Conservation (phyloP, 352 stramenopile genomes). For the Phytopythium aichiense region DNA sequence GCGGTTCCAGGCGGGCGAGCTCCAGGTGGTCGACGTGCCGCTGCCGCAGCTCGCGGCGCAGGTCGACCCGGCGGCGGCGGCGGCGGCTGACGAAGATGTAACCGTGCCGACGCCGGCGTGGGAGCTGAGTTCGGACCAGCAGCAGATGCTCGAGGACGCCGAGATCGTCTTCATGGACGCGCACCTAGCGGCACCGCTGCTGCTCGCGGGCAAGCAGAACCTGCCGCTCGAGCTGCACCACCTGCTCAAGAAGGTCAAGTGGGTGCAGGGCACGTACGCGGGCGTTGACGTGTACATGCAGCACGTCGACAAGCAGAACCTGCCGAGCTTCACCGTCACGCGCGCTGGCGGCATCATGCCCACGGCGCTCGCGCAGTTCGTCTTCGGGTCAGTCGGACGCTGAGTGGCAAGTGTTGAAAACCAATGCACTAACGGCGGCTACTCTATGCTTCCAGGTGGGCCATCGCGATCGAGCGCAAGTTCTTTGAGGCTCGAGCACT, state of each 20-base stretch:
- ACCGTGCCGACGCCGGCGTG: slow-evolving; percentile 5
- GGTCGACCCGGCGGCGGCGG: slow-evolving; percentile 4
- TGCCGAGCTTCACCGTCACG: slow-evolving; percentile 34
- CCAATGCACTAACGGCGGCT: neutral
- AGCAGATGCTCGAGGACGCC: slow-evolving; percentile 27
- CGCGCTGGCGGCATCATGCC: slow-evolving; percentile 53
- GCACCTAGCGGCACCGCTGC: slow-evolving; percentile 20
- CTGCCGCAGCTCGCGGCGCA: slow-evolving; percentile 19
- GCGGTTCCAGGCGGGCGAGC: slow-evolving; percentile 22
- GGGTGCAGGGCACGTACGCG: slow-evolving; percentile 52
- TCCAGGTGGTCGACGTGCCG: slow-evolving; percentile 26
- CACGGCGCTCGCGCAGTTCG: slow-evolving; percentile 15
- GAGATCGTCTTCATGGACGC: slow-evolving; percentile 28
- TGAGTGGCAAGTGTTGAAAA: neutral
- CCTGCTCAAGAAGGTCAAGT: slow-evolving; percentile 39
- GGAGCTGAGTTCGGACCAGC: slow-evolving; percentile 21
- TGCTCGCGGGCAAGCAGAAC: slow-evolving; percentile 31
- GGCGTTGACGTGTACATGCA: slow-evolving; percentile 44
- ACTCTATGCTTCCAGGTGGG: neutral
- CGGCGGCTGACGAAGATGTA: neutral
- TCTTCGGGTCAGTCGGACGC: neutral
- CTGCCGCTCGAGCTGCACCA: slow-evolving; percentile 32
- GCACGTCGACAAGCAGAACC: slow-evolving; percentile 13
- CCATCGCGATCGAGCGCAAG: slow-evolving; percentile 32
- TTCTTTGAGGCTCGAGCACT: slow-evolving; percentile 27